These are phyloP conservation scores for Pulveroboletus frians DNA, from an alignment of 768 basidiomycete species.

Conservation along the genomic window DNA sequence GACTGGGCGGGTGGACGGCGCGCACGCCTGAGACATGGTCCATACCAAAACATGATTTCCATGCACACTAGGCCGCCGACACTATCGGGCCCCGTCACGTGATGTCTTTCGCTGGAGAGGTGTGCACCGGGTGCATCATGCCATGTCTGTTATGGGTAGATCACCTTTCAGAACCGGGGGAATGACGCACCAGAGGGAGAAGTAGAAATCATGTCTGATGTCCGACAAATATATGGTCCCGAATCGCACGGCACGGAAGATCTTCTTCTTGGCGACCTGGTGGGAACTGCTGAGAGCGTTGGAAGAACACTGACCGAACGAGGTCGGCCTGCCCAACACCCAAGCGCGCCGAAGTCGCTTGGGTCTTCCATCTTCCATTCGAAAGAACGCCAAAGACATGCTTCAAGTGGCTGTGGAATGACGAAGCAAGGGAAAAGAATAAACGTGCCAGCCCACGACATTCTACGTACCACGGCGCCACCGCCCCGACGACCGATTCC, in stretches of 20 bases:
- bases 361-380: no score
- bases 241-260: conserved; percentile 2
- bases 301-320: neutral
- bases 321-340: neutral
- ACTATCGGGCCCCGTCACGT: neutral
- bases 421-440: neutral
- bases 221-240: neutral
- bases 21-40: conserved; percentile 2
- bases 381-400: neutral
- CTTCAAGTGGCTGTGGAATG: neutral
- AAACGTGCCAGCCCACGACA: neutral
- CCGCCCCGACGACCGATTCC: neutral
- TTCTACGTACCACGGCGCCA: neutral
- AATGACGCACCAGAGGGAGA: neutral
- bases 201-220: neutral
- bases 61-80: neutral
- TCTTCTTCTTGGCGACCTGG: neutral
- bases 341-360: neutral
- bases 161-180: neutral
- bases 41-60: neutral
- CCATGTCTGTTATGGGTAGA: neutral
- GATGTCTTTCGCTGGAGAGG: neutral
- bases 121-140: no score
- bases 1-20: neutral
- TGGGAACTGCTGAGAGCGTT: neutral